These are phyloP conservation scores for Calonectria pseudoreteaudii DNA, from an alignment of 2,329 filamentous ascomycete genomes.

Conservation along the genomic window DNA sequence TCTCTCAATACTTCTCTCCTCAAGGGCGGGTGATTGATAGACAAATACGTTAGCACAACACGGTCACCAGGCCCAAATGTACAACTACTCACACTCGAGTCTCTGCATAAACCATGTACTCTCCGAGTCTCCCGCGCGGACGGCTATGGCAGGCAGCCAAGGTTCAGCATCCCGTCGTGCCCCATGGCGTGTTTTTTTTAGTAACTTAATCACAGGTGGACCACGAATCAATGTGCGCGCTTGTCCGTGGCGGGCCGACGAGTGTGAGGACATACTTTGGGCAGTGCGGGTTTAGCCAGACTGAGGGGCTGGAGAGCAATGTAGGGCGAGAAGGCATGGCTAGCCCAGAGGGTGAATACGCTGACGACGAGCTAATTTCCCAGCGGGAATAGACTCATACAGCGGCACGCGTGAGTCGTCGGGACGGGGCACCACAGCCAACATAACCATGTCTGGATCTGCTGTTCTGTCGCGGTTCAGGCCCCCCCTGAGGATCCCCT, in stretches of 20 bases:
- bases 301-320: not conserved
- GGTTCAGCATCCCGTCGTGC: not conserved
- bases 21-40: not conserved
- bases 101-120: not conserved
- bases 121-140: not conserved
- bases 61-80: not conserved
- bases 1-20: not conserved
- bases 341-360: conserved; percentile 10
- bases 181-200: conserved; percentile 25
- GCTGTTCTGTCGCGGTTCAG: not conserved
- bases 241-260: conserved; percentile 14
- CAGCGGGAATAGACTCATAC: conserved; percentile 15
- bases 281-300: not conserved
- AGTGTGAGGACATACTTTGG: not conserved
- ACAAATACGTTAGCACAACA: not conserved
- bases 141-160: not conserved
- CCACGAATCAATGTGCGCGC: conserved; percentile 3
- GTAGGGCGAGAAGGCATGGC: conserved; percentile 12
- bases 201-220: not conserved
- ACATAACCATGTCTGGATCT: conserved; percentile 7
- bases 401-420: conserved; percentile 1
- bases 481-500: not conserved
- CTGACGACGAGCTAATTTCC: conserved; percentile 34
- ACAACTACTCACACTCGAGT: no score
- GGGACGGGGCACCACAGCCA: not conserved